Evolutionary conservation across 78 protist species (phyloP).

Genomic region (Capsaspora owczarzaki): DNA sequence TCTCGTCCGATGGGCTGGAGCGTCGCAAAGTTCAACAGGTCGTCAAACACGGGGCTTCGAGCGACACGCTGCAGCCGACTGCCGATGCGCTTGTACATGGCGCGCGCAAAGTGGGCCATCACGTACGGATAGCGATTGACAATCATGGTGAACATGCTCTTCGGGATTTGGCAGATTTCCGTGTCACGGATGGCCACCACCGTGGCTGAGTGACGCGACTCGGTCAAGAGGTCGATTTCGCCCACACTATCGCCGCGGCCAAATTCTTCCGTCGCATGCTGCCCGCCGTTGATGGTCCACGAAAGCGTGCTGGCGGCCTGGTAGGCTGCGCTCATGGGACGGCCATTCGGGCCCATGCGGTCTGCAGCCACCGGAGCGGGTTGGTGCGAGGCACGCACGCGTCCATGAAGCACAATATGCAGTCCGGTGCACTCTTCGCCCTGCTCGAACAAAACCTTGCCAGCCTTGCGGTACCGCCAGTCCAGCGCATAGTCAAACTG

Average conservation of each 20-base stretch:
- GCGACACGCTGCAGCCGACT: no score
- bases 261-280: neutral
- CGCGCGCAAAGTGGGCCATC: neutral
- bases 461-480: neutral
- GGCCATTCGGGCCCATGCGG: neutral
- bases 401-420: neutral
- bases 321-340: no score
- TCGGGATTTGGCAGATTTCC: neutral
- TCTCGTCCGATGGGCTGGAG: no score
- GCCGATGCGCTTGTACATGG: neutral
- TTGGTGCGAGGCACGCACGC: neutral
- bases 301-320: neutral
- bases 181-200: neutral
- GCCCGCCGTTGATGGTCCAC: neutral
- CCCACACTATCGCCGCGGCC: neutral
- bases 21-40: no score
- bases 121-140: neutral
- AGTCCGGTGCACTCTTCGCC: neutral
- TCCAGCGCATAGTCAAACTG: slow-evolving; percentile 2
- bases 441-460: neutral
- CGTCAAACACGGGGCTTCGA: no score
- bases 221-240: neutral
- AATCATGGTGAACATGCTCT: neutral
- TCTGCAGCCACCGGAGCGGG: neutral
- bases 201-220: neutral